Evolutionary conservation across 2,329 filamentous ascomycete genomes (phyloP).

Genomic region (Sporothrix phasma): DNA sequence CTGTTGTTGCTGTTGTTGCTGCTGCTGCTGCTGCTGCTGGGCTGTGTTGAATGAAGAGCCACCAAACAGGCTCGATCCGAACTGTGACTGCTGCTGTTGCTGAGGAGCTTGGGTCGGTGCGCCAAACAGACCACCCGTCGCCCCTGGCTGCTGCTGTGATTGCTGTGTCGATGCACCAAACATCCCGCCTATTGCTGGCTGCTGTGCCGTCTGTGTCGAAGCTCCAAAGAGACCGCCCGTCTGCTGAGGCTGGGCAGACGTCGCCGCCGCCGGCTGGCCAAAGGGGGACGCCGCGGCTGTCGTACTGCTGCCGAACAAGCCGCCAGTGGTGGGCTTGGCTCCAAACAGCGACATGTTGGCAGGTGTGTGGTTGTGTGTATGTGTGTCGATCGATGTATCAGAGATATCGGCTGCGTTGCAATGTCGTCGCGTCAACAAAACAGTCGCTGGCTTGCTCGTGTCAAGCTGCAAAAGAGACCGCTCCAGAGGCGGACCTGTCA

Average conservation of each 20-base stretch:
- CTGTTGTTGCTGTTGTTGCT: constrained; percentile 27
- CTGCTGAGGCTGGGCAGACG: constrained; percentile 20
- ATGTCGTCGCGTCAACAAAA: constrained; percentile 4
- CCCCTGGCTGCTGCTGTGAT: constrained; percentile 1
- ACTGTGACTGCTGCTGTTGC: constrained; percentile 21
- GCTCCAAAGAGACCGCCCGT: constrained; percentile 21
- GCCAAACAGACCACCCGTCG: constrained; percentile 9
- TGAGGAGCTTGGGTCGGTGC: constrained; percentile 16
- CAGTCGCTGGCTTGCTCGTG: neutral
- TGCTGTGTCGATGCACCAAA: constrained; percentile 13
- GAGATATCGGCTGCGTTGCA: neutral
- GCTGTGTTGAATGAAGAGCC: neutral
- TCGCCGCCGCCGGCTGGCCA: constrained; percentile 22
- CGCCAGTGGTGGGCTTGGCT: constrained; percentile 14
- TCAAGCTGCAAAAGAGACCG: neutral
- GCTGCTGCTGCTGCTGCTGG: constrained; percentile 17
- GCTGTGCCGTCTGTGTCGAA: constrained; percentile 11
- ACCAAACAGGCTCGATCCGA: constrained; percentile 9
- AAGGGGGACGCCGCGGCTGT: constrained; percentile 8
- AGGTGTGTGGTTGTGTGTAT: neutral
- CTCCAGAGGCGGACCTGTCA: neutral
- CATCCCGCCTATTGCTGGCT: constrained; percentile 4
- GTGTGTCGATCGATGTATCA: neutral
- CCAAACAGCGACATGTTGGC: constrained; percentile 20
- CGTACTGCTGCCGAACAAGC: constrained; percentile 12